These are phyloP conservation scores for Aureobasidium sp. DNA, from an alignment of 2,329 filamentous ascomycete species.

Conservation along the genomic window DNA sequence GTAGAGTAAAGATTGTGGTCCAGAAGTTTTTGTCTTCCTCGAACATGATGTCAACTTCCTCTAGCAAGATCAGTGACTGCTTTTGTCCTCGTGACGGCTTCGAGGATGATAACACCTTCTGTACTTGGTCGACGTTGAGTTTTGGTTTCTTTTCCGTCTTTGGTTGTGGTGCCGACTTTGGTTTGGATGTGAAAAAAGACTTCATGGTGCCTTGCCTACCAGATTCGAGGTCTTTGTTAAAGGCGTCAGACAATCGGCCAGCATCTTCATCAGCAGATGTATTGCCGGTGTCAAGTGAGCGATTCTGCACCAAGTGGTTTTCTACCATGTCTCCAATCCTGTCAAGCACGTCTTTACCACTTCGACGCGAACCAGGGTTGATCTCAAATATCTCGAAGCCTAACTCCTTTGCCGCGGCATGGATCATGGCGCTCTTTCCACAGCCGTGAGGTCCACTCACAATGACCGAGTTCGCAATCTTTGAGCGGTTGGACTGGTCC, in stretches of 20 bases:
- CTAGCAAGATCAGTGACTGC: conserved; percentile 86
- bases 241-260: conserved; percentile 34
- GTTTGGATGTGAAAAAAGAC: conserved; percentile 63
- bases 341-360: conserved; percentile 82
- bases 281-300: conserved; percentile 21
- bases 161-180: conserved; percentile 21
- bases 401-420: conserved; percentile 84
- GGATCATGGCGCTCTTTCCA: conserved; percentile 87
- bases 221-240: conserved; percentile 52
- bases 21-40: conserved; percentile 96
- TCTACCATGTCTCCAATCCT: conserved; percentile 93
- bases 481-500: conserved; percentile 26
- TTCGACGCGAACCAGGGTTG: conserved; percentile 73
- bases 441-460: conserved; percentile 83
- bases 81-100: conserved; percentile 53
- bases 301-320: conserved; percentile 75
- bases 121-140: conserved; percentile 20
- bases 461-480: conserved; percentile 67
- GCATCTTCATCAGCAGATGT: conserved; percentile 28
- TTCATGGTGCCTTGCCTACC: conserved; percentile 72
- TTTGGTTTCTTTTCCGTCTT: conserved; percentile 21
- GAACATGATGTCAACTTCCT: conserved; percentile 89
- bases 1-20: conserved; percentile 68
- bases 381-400: conserved; percentile 95
- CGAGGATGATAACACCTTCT: conserved; percentile 22